phyloP scores from a whole-genome alignment of 495 filamentous ascomycete genomes.

The Xylaria curta region DNA sequence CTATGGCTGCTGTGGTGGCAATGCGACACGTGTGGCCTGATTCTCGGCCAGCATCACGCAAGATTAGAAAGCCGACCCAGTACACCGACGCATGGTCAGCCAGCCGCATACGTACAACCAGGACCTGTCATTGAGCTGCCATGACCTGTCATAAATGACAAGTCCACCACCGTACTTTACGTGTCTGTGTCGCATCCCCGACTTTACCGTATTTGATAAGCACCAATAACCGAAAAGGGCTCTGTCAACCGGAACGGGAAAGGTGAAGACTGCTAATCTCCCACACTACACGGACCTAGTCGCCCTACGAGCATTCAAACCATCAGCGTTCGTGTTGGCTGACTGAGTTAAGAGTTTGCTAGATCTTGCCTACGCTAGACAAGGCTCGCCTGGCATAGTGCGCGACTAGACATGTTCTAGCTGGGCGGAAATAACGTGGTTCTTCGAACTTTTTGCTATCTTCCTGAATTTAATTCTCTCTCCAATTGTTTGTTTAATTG shows the following conservation, averaged over 20 bases:
- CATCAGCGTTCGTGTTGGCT: conserved; percentile 11
- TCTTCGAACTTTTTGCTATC: conserved; percentile 4
- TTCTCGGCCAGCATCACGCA: conserved; percentile 25
- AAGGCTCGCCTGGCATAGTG: conserved; percentile 7
- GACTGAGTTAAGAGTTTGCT: conserved; percentile 12
- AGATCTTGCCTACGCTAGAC: conserved; percentile 16
- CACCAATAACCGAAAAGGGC: not conserved
- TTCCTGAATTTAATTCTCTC: not conserved
- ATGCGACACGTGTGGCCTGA: conserved; percentile 24
- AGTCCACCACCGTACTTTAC: conserved; percentile 18
- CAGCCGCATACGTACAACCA: conserved; percentile 17
- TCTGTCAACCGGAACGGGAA: conserved; percentile 15
- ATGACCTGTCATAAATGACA: conserved; percentile 24
- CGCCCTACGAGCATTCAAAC: not conserved
- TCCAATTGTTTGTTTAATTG: not conserved
- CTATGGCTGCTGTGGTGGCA: conserved; percentile 16
- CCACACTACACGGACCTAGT: not conserved
- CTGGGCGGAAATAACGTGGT: conserved; percentile 2
- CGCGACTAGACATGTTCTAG: conserved; percentile 2
- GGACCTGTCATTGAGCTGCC: not conserved
- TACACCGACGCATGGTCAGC: conserved; percentile 24
- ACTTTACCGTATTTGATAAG: conserved; percentile 9
- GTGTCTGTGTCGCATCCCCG: not conserved
- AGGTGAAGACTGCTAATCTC: conserved; percentile 17
- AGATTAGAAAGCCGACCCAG: conserved; percentile 17